These are phyloP conservation scores for Emmonsiellopsis sp. DNA, from an alignment of 2,329 filamentous ascomycete genomes.

Conservation along the genomic window DNA sequence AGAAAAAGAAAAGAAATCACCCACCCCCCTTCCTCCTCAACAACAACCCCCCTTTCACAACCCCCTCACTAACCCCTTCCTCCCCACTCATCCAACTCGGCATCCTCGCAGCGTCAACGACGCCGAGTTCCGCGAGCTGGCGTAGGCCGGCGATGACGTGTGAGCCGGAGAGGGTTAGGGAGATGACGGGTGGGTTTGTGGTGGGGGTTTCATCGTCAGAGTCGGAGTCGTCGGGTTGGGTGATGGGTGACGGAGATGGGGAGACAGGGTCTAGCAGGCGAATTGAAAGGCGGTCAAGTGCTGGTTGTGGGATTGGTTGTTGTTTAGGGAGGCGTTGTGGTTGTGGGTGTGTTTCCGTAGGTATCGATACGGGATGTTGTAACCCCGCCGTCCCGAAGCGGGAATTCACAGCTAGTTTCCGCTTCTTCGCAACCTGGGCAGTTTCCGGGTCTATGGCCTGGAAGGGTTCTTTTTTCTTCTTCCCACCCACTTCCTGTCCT, in stretches of 20 bases:
- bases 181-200: constrained; percentile 17
- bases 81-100: constrained; percentile 89
- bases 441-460: constrained; percentile 1
- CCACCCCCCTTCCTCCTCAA: background rate
- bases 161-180: constrained; percentile 59
- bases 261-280: constrained; percentile 39
- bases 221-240: background rate
- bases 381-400: constrained; percentile 59
- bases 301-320: constrained; percentile 2
- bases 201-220: constrained; percentile 7
- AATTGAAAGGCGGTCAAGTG: constrained; percentile 40
- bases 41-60: constrained; percentile 46
- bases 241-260: constrained; percentile 9
- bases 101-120: constrained; percentile 65
- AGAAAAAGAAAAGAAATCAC: background rate
- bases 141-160: constrained; percentile 76
- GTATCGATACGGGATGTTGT: background rate
- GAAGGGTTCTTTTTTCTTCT: constrained; percentile 9
- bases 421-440: constrained; percentile 42
- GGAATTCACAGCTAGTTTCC: constrained; percentile 52
- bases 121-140: constrained; percentile 63
- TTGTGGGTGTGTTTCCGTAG: background rate
- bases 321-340: constrained; percentile 9
- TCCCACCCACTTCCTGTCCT: background rate
- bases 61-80: constrained; percentile 65